Evolutionary conservation across 2,329 filamentous ascomycete genomes (phyloP).

Genomic region (Botrytis tulipae): DNA sequence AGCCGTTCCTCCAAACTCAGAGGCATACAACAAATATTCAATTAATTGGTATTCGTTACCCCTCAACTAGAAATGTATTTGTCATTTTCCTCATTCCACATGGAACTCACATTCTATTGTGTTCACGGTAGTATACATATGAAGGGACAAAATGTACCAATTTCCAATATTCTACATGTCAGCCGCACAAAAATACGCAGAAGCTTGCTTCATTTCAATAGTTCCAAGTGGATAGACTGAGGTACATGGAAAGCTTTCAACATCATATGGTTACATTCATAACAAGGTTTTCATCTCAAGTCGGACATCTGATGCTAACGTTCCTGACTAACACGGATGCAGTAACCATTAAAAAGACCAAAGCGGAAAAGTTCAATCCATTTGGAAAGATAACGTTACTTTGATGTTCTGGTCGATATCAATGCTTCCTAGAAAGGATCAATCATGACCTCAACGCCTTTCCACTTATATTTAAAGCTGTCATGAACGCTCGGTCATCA

Average conservation of each 20-base stretch:
- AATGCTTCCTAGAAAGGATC: not conserved
- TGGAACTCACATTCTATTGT: not conserved
- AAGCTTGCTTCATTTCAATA: slow-evolving; percentile 16
- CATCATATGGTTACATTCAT: slow-evolving; percentile 8
- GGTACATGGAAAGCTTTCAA: not conserved
- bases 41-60: not conserved
- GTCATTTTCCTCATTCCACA: not conserved
- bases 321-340: not conserved
- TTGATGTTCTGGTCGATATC: not conserved
- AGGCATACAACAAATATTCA: no score
- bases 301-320: slow-evolving; percentile 4
- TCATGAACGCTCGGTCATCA: not conserved
- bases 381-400: not conserved
- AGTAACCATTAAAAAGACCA: not conserved
- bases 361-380: not conserved
- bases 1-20: not conserved
- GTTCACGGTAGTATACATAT: not conserved
- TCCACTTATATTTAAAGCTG: not conserved
- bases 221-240: slow-evolving; percentile 7
- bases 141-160: not conserved
- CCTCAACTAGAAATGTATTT: not conserved
- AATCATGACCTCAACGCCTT: not conserved
- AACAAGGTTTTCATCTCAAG: slow-evolving; percentile 12
- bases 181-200: slow-evolving; percentile 6
- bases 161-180: not conserved